Percentiles rank a stretch among this genome's conserved stretches.
Conservation (phyloP, 2,329 filamentous ascomycete genomes). For the Cordyceps javanica region DNA sequence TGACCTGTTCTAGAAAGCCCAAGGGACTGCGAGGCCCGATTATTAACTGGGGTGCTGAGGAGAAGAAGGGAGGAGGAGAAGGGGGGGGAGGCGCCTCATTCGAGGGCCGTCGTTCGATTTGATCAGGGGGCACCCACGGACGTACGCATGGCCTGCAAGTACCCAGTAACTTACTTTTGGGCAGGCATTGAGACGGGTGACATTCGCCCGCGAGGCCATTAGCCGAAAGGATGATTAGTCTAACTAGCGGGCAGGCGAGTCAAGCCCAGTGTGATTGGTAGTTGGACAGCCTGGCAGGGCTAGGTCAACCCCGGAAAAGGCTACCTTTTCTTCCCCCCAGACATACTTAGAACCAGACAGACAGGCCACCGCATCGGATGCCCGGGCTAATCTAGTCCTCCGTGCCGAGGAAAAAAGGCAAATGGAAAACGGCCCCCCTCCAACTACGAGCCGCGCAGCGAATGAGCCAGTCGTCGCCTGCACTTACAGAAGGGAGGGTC, state of each 20-base stretch:
- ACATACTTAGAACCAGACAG: too few relatives aligned
- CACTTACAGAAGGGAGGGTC: not conserved
- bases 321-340: too few relatives aligned
- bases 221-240: not conserved
- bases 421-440: too few relatives aligned
- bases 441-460: not conserved
- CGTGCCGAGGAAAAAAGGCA: conserved; percentile 12
- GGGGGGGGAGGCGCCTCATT: not conserved
- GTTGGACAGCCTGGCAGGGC: not conserved
- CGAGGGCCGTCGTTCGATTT: not conserved
- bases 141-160: not conserved
- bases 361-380: not conserved
- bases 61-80: not conserved
- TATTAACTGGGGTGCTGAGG: not conserved
- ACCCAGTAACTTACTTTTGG: too few relatives aligned
- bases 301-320: not conserved
- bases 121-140: not conserved
- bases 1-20: not conserved
- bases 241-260: not conserved
- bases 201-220: not conserved
- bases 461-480: not conserved
- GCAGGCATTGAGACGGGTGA: not conserved
- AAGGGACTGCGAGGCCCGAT: not conserved
- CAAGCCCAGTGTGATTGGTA: not conserved
- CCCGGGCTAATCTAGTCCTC: conserved; percentile 10